Conservation (phyloP, 805 yeast species). For the Wickerhamia fluorescens region DNA sequence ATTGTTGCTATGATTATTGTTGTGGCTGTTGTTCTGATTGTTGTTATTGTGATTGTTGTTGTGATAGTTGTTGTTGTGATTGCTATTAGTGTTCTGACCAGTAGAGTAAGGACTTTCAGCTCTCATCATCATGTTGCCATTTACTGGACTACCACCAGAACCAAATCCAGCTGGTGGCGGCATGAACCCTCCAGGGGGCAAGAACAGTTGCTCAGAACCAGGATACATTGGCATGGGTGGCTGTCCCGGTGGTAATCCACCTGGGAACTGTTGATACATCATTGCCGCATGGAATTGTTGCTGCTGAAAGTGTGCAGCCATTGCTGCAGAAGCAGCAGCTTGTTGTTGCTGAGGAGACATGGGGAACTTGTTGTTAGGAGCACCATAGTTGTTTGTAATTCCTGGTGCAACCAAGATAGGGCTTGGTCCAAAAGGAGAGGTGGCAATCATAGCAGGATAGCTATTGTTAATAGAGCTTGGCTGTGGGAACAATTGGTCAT, state of each 20-base stretch:
- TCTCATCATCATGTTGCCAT: conserved; percentile 19
- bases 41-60: too few species aligned
- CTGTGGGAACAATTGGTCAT: conserved; percentile 45
- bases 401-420: conserved; percentile 23
- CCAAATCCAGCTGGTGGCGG: conserved; percentile 24
- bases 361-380: conserved; percentile 15
- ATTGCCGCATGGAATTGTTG: conserved; percentile 28
- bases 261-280: conserved; percentile 29
- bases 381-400: conserved; percentile 10
- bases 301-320: conserved; percentile 22
- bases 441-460: conserved; percentile 10
- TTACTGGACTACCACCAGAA: conserved; percentile 22
- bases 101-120: conserved; percentile 9
- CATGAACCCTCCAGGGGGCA: conserved; percentile 31
- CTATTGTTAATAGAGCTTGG: conserved; percentile 2
- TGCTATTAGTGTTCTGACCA: conserved; percentile 5
- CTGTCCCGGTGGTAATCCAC: conserved; percentile 28
- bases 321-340: conserved; percentile 23
- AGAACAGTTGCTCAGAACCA: conserved; percentile 23
- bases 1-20: too few species aligned
- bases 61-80: conserved; percentile 4
- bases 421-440: conserved; percentile 22
- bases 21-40: too few species aligned
- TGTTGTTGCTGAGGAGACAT: conserved; percentile 25
- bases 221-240: conserved; percentile 29